Percentiles rank a stretch among this genome's conserved stretches.
Conservation (phyloP, 176 grass and related monocot species). For the Cymbopogon citratus region DNA sequence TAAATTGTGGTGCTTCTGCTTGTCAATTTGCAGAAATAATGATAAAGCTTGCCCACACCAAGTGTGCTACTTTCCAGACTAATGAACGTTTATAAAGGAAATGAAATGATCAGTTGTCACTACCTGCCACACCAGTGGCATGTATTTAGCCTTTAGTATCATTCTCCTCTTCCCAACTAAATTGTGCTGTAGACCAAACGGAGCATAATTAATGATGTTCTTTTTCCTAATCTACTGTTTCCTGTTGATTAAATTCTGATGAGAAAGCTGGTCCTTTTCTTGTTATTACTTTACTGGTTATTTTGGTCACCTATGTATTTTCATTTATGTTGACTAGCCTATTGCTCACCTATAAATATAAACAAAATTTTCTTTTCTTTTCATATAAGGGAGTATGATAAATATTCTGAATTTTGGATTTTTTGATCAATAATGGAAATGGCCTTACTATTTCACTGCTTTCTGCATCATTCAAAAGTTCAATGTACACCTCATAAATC, state of each 20-base stretch:
- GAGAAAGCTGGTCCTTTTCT: not conserved
- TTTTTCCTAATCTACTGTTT: constrained; percentile 15
- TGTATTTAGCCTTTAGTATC: constrained; percentile 36
- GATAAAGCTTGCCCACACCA: constrained; percentile 20
- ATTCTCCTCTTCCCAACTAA: constrained; percentile 36
- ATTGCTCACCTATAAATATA: not conserved
- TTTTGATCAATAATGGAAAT: not conserved
- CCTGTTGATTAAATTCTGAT: constrained; percentile 1
- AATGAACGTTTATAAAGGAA: constrained; percentile 22
- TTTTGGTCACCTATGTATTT: constrained; percentile 9
- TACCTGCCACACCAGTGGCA: constrained; percentile 28
- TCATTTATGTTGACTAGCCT: not conserved
- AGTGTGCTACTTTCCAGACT: constrained; percentile 33
- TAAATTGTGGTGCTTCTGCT: constrained; percentile 8
- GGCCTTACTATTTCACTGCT: not conserved
- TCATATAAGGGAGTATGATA: not conserved
- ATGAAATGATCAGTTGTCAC: constrained; percentile 21
- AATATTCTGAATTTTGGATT: not conserved
- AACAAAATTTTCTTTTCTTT: constrained; percentile 10
- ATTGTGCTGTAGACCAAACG: constrained; percentile 20
- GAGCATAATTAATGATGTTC: constrained; percentile 25
- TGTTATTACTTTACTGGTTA: not conserved
- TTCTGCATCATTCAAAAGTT: constrained; percentile 15
- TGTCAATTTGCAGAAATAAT: not conserved
- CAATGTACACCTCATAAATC: constrained; percentile 28